A percentile compares a stretch with the other conserved stretches of the same genome.
These are phyloP conservation scores for Blastobotrys malaysiensis DNA, from an alignment of 1,139 yeast species.

Conservation along the genomic window DNA sequence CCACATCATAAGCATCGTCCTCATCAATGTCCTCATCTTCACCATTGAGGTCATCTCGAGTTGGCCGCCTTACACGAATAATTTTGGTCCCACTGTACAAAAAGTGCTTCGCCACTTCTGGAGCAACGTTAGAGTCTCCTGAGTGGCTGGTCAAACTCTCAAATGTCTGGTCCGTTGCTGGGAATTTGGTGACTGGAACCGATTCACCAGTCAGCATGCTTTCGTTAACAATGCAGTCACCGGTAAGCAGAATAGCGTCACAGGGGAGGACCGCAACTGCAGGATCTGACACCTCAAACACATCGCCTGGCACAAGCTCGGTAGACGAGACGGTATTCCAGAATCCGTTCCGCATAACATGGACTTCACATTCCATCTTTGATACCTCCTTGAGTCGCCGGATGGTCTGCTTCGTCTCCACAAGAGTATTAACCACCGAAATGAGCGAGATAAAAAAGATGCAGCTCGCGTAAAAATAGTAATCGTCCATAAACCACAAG, in stretches of 20 bases:
- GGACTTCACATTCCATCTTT: constrained; percentile 65
- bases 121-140: constrained; percentile 50
- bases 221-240: constrained; percentile 91
- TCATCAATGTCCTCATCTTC: constrained; percentile 6
- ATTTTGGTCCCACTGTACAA: constrained; percentile 85
- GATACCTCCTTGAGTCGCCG: constrained; percentile 69
- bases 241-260: constrained; percentile 79
- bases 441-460: constrained; percentile 79
- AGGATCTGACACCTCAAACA: constrained; percentile 87
- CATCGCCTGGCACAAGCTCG: constrained; percentile 95
- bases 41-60: constrained; percentile 23
- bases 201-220: constrained; percentile 97
- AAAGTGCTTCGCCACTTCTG: constrained; percentile 64
- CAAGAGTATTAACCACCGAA: constrained; percentile 70
- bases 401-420: constrained; percentile 79
- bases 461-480: constrained; percentile 89
- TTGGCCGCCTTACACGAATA: constrained; percentile 64
- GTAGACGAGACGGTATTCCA: constrained; percentile 80
- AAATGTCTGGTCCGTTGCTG: constrained; percentile 61
- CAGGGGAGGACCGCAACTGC: constrained; percentile 70
- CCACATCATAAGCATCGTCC: constrained; percentile 50
- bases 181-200: constrained; percentile 82
- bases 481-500: constrained; percentile 87
- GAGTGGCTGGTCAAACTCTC: constrained; percentile 36
- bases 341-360: constrained; percentile 89